Percentiles rank a stretch among this genome's conserved stretches.
Conservation (phyloP, 495 filamentous ascomycete genomes). For the Xylaria flabelliformis region DNA sequence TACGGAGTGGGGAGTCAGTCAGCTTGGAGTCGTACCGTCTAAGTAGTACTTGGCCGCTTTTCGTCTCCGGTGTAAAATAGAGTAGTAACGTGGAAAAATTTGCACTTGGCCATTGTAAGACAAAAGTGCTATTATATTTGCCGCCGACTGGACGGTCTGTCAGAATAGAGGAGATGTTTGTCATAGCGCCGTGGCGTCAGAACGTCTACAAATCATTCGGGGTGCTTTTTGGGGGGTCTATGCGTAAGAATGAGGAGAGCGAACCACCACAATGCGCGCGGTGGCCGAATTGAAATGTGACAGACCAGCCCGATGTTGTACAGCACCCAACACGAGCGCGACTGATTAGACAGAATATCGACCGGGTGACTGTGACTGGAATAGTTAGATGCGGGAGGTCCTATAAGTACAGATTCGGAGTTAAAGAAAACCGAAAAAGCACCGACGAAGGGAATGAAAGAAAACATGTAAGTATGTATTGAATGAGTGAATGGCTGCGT, state of each 20-base stretch:
- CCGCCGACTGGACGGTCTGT: neutral
- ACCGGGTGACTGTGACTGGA: neutral
- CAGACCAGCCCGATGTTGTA: neutral
- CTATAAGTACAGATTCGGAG: neutral
- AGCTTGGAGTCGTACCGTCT: neutral
- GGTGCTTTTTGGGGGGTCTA: neutral
- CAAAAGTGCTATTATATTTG: neutral
- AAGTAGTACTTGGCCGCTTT: neutral
- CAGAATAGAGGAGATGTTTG: neutral
- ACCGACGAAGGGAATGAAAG: neutral
- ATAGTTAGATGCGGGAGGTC: too few species aligned
- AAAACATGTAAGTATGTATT: neutral
- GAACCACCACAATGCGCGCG: neutral
- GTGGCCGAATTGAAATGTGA: constrained; percentile 6
- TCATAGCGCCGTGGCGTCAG: constrained; percentile 5
- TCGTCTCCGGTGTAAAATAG: neutral
- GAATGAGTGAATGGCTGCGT: neutral
- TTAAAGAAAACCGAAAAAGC: neutral
- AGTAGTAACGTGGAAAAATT: neutral
- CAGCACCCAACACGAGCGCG: neutral
- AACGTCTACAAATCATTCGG: neutral
- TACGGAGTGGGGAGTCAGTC: neutral
- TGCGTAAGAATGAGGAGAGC: neutral
- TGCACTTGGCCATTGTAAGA: neutral
- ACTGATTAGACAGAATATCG: neutral